A percentile compares a stretch with the other conserved stretches of the same genome.
phyloP scores from a whole-genome alignment of 768 basidiomycete genomes.

The Kwoniella sp. region DNA sequence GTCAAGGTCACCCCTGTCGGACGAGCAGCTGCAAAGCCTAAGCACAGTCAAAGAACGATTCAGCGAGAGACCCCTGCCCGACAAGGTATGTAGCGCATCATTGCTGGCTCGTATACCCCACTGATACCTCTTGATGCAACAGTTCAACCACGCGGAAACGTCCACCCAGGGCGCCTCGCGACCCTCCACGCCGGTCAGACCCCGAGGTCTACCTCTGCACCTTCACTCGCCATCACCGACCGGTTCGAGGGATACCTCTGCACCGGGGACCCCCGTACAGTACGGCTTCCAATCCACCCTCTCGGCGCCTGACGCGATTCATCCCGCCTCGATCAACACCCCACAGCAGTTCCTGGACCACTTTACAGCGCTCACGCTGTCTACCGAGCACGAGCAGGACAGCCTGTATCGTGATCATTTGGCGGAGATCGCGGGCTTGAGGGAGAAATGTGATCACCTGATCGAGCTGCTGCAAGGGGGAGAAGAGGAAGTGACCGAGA shows the following conservation, averaged over 20 bases:
- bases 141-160: slow-evolving; percentile 17
- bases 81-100: slow-evolving; percentile 58
- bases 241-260: slow-evolving; percentile 14
- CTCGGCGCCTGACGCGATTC: slow-evolving; percentile 21
- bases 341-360: slow-evolving; percentile 97
- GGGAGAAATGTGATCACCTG: slow-evolving; percentile 71
- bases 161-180: slow-evolving; percentile 19
- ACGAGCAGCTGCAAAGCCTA: slow-evolving; percentile 66
- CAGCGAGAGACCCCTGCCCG: slow-evolving; percentile 63
- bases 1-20: slow-evolving; percentile 67
- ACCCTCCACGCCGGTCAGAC: slow-evolving; percentile 22
- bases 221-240: slow-evolving; percentile 17
- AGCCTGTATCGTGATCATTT: slow-evolving; percentile 84
- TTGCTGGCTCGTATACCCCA: neutral
- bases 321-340: slow-evolving; percentile 59
- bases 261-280: slow-evolving; percentile 13
- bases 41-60: slow-evolving; percentile 60
- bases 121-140: neutral
- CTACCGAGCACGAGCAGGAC: slow-evolving; percentile 89
- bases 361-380: slow-evolving; percentile 82
- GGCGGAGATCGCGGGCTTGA: slow-evolving; percentile 66
- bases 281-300: slow-evolving; percentile 5
- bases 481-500: slow-evolving; percentile 67
- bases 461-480: slow-evolving; percentile 69
- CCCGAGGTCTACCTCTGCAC: slow-evolving; percentile 1